A percentile compares a stretch with the other conserved stretches of the same genome.
These are phyloP conservation scores for Venturiaceae sp. DNA, from an alignment of 2,329 filamentous ascomycete genomes.

Conservation along the genomic window DNA sequence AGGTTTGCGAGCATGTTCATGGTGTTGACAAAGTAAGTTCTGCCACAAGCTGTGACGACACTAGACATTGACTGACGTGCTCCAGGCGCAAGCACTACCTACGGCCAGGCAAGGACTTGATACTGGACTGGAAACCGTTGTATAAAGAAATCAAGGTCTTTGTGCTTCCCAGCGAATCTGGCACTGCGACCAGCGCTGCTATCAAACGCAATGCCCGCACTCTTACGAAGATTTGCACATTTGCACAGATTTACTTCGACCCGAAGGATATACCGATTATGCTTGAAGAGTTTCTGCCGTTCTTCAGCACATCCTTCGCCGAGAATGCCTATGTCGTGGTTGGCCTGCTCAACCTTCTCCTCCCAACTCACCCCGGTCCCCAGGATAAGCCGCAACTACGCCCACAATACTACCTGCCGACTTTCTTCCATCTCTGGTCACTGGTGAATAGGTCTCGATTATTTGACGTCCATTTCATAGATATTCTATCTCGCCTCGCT, in stretches of 20 bases:
- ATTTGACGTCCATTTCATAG: slow-evolving; percentile 79
- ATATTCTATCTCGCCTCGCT: slow-evolving; percentile 79
- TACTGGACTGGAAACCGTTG: slow-evolving; percentile 84
- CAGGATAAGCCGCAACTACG: slow-evolving; percentile 64
- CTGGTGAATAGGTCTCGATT: slow-evolving; percentile 81
- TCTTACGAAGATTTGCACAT: slow-evolving; percentile 80
- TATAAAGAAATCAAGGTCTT: slow-evolving; percentile 90
- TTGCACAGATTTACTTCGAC: slow-evolving; percentile 87
- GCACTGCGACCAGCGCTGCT: slow-evolving; percentile 47
- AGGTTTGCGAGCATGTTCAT: slow-evolving; percentile 96
- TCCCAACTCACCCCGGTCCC: slow-evolving; percentile 75
- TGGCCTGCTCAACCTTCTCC: slow-evolving; percentile 73
- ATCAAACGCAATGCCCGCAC: slow-evolving; percentile 58
- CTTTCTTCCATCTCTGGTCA: slow-evolving; percentile 94
- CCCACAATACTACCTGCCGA: slow-evolving; percentile 81
- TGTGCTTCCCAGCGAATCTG: slow-evolving; percentile 75
- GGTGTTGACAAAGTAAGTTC: slow-evolving; percentile 75
- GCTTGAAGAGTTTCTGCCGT: slow-evolving; percentile 39
- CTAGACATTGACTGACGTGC: slow-evolving; percentile 7
- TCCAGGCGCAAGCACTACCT: slow-evolving; percentile 87
- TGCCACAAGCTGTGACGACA: background rate
- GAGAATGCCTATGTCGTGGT: slow-evolving; percentile 91
- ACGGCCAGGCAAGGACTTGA: slow-evolving; percentile 79
- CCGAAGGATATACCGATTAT: slow-evolving; percentile 73
- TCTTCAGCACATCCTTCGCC: slow-evolving; percentile 87